Percentiles rank a stretch among this genome's conserved stretches.
Evolutionary conservation across 768 basidiomycete species (phyloP).

Genomic region (Trametes coccinea): DNA sequence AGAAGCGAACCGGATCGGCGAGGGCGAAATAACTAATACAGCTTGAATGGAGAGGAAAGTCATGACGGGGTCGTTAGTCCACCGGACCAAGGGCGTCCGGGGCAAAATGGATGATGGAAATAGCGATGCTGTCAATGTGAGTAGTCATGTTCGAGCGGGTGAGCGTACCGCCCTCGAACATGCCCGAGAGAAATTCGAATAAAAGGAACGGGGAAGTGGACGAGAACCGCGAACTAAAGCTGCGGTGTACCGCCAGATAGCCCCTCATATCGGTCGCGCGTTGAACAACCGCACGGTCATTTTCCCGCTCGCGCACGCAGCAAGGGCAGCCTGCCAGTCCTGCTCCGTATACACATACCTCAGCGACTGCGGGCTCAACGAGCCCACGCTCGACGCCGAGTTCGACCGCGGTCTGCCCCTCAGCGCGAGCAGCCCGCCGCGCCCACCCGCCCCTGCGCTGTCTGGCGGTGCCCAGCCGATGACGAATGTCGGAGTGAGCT

Average conservation of each 20-base stretch:
- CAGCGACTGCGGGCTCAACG: conserved; percentile 27
- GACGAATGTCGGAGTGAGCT: conserved; percentile 54
- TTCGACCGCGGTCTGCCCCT: conserved; percentile 33
- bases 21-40: too few species aligned
- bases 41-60: too few species aligned
- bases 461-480: conserved; percentile 52
- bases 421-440: conserved; percentile 1
- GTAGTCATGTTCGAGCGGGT: too few species aligned
- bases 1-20: background rate
- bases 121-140: too few species aligned
- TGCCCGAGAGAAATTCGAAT: too few species aligned
- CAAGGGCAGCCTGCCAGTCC: conserved; percentile 59
- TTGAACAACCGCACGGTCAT: conserved; percentile 59
- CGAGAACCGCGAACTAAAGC: too few species aligned
- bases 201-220: too few species aligned
- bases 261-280: conserved; percentile 20
- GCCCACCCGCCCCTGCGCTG: conserved; percentile 15
- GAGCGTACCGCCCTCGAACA: too few species aligned
- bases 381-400: conserved; percentile 35
- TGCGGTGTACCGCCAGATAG: too few species aligned
- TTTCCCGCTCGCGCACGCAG: conserved; percentile 47
- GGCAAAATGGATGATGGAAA: too few species aligned
- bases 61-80: too few species aligned
- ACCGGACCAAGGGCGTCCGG: background rate
- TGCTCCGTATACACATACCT: conserved; percentile 52